phyloP scores from a whole-genome alignment of 1,139 yeast genomes.

The Candida sanyaensis region DNA sequence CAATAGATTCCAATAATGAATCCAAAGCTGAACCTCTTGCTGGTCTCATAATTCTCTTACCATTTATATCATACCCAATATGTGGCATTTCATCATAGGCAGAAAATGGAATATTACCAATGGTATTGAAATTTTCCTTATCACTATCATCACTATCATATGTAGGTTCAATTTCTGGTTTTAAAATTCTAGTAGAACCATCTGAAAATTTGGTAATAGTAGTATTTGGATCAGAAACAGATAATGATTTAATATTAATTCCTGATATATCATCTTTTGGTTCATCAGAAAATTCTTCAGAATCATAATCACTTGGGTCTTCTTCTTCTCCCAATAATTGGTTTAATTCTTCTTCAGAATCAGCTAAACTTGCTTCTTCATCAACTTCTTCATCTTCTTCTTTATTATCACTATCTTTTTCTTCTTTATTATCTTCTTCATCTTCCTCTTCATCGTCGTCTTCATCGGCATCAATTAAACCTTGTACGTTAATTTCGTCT shows the following conservation, averaged over 20 bases:
- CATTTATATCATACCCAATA: slow-evolving; percentile 94
- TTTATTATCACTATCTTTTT: slow-evolving; percentile 28
- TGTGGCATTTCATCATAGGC: slow-evolving; percentile 98
- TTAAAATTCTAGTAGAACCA: slow-evolving; percentile 72
- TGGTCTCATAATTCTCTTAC: slow-evolving; percentile 98
- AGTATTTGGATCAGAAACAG: slow-evolving; percentile 33
- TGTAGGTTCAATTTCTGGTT: slow-evolving; percentile 89
- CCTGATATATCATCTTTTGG: slow-evolving; percentile 59
- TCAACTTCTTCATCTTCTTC: slow-evolving; percentile 32
- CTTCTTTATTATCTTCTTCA: slow-evolving; percentile 28
- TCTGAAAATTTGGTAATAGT: slow-evolving; percentile 64
- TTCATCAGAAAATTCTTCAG: slow-evolving; percentile 51
- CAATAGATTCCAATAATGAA: slow-evolving; percentile 83
- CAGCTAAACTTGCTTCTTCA: slow-evolving; percentile 26
- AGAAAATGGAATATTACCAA: slow-evolving; percentile 88
- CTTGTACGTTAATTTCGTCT: slow-evolving; percentile 32
- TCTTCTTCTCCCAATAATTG: slow-evolving; percentile 55
- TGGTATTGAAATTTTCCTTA: slow-evolving; percentile 79
- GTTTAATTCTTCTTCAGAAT: slow-evolving; percentile 66
- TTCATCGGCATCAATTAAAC: slow-evolving; percentile 25
- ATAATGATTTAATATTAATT: slow-evolving; percentile 51
- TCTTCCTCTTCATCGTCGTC: slow-evolving; percentile 22
- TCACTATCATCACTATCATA: slow-evolving; percentile 95
- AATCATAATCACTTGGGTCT: slow-evolving; percentile 35
- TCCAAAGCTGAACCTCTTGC: slow-evolving; percentile 96